Percentiles rank a stretch among this genome's conserved stretches.
phyloP scores from a whole-genome alignment of 1,284 basidiomycete species.

The Irpex sp. region DNA sequence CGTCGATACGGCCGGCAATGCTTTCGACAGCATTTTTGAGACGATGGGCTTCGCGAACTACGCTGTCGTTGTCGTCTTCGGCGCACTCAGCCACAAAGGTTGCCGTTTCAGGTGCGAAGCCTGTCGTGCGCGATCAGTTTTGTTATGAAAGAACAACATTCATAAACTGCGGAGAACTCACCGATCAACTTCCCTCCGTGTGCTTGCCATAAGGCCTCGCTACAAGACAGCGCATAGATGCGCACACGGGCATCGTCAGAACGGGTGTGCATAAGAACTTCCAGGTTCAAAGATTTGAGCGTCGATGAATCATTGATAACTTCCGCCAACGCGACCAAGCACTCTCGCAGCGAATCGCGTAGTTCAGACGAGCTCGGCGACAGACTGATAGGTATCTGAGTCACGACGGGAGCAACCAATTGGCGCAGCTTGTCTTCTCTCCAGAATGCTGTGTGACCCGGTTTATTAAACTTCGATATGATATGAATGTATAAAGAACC shows the following conservation, averaged over 20 bases:
- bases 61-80: constrained; percentile 79
- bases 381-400: constrained; percentile 60
- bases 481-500: constrained; percentile 21
- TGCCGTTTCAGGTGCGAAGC: constrained; percentile 71
- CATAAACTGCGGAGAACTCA: constrained; percentile 29
- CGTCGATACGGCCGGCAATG: constrained; percentile 60
- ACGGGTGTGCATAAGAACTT: constrained; percentile 85
- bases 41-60: constrained; percentile 62
- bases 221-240: constrained; percentile 66
- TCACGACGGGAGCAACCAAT: constrained; percentile 54
- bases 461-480: neutral
- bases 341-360: constrained; percentile 41
- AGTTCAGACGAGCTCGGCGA: constrained; percentile 33
- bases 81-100: constrained; percentile 82
- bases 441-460: constrained; percentile 72
- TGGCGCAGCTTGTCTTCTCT: constrained; percentile 74
- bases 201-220: constrained; percentile 74
- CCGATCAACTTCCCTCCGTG: constrained; percentile 74
- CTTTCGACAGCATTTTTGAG: constrained; percentile 68
- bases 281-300: constrained; percentile 80
- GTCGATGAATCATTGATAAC: constrained; percentile 56
- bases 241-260: constrained; percentile 71
- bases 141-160: neutral
- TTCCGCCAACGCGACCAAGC: constrained; percentile 53
- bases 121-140: constrained; percentile 30